Percentiles rank a stretch among this genome's conserved stretches.
Conservation (phyloP, 2,329 filamentous ascomycete genomes). For the Trichophyton benhamiae region DNA sequence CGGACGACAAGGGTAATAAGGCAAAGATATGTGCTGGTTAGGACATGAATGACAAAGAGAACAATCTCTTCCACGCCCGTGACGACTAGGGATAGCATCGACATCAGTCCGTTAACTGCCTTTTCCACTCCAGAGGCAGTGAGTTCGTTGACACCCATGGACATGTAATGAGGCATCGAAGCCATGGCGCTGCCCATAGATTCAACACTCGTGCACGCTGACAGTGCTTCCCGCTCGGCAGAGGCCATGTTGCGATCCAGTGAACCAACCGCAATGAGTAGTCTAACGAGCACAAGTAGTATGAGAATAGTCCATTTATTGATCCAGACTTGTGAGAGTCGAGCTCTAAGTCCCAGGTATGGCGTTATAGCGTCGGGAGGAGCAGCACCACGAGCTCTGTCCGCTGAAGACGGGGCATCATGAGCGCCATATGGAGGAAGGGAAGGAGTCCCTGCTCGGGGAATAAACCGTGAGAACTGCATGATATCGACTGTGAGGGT, state of each 20-base stretch:
- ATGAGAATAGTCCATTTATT: slow-evolving; percentile 93
- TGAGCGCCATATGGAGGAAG: slow-evolving; percentile 32
- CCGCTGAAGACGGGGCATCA: slow-evolving; percentile 38
- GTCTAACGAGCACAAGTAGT: slow-evolving; percentile 68
- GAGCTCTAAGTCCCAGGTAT: slow-evolving; percentile 78
- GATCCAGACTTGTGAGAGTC: slow-evolving; percentile 92
- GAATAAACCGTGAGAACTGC: slow-evolving; percentile 23
- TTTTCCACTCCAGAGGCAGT: slow-evolving; percentile 69
- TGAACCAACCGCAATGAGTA: slow-evolving; percentile 61
- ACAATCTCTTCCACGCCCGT: slow-evolving; percentile 78
- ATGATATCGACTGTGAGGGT: slow-evolving; percentile 14
- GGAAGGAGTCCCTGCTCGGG: slow-evolving; percentile 2
- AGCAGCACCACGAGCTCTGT: slow-evolving; percentile 22
- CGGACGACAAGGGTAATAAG: slow-evolving; percentile 73
- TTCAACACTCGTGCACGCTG: slow-evolving; percentile 84
- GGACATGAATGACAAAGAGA: slow-evolving; percentile 82
- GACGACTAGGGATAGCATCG: slow-evolving; percentile 64
- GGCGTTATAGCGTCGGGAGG: slow-evolving; percentile 65
- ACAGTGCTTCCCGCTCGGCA: slow-evolving; percentile 69
- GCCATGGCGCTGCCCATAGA: slow-evolving; percentile 89
- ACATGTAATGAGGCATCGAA: slow-evolving; percentile 94
- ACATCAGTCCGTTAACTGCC: slow-evolving; percentile 66
- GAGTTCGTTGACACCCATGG: slow-evolving; percentile 74
- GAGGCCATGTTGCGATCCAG: slow-evolving; percentile 62
- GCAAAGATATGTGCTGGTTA: slow-evolving; percentile 82